Conservation (phyloP, 2,329 filamentous ascomycete species). For the Exophiala sideris region DNA sequence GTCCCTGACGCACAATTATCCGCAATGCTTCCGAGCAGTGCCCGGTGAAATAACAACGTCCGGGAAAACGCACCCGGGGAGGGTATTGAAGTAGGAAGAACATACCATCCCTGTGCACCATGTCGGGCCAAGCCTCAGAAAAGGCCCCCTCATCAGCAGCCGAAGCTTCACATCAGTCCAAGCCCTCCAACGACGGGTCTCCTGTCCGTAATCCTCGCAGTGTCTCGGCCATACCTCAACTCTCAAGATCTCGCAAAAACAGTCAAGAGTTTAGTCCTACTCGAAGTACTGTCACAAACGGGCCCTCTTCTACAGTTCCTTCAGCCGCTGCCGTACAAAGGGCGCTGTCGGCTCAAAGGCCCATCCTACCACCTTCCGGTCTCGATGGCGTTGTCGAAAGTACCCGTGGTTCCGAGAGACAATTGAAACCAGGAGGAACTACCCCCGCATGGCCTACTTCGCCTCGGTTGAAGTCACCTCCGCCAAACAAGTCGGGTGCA, state of each 20-base stretch:
- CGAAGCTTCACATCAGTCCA: conserved; percentile 4
- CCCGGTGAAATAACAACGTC: conserved; percentile 11
- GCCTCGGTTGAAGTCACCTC: conserved; percentile 73
- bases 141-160: conserved; percentile 9
- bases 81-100: conserved; percentile 6
- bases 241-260: conserved; percentile 61
- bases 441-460: conserved; percentile 72
- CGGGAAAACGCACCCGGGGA: conserved; percentile 7
- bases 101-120: not conserved
- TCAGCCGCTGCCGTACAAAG: conserved; percentile 63
- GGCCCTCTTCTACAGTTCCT: conserved; percentile 45
- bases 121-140: conserved; percentile 13
- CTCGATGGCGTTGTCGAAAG: conserved; percentile 62
- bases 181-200: conserved; percentile 18
- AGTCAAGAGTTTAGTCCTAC: conserved; percentile 65
- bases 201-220: conserved; percentile 23
- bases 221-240: conserved; percentile 29
- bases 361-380: conserved; percentile 59
- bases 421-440: conserved; percentile 43
- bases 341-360: conserved; percentile 65
- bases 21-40: conserved; percentile 16
- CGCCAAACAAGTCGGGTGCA: conserved; percentile 52
- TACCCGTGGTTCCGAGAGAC: conserved; percentile 64
- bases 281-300: conserved; percentile 44
- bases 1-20: conserved; percentile 2